phyloP scores from a whole-genome alignment of 129 eudicot species.

The Pseudognaphalium luteoalbum region DNA sequence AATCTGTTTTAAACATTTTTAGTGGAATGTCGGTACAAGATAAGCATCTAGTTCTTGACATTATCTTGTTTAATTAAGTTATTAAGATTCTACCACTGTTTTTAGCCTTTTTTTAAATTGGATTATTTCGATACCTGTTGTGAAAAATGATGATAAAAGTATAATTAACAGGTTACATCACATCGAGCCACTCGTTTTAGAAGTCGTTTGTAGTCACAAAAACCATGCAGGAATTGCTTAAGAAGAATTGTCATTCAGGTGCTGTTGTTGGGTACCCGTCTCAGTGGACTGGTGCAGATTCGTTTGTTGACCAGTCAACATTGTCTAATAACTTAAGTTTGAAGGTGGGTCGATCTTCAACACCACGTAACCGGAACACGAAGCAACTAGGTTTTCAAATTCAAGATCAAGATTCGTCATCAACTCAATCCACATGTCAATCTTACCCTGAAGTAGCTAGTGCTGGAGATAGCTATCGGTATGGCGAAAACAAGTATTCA shows the following conservation, averaged over 20 bases:
- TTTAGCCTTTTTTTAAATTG: not conserved
- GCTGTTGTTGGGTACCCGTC: constrained; percentile 31
- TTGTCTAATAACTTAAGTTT: constrained; percentile 53
- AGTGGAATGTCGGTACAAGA: constrained; percentile 43
- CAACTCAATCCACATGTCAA: constrained; percentile 67
- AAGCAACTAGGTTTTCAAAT: constrained; percentile 47
- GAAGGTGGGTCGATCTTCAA: constrained; percentile 44
- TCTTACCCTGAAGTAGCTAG: constrained; percentile 57
- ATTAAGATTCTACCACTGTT: constrained; percentile 26
- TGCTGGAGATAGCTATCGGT: constrained; percentile 41
- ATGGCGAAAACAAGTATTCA: constrained; percentile 32
- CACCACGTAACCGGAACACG: constrained; percentile 34
- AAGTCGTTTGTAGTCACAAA: constrained; percentile 4
- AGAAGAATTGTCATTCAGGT: constrained; percentile 39
- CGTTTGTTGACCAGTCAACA: constrained; percentile 47
- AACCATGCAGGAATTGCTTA: constrained; percentile 44
- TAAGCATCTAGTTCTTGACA: constrained; percentile 35
- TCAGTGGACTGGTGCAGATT: constrained; percentile 46
- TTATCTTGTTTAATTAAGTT: constrained; percentile 19
- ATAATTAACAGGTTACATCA: constrained; percentile 27
- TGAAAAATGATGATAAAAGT: not conserved
- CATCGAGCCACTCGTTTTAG: not conserved
- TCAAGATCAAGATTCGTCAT: constrained; percentile 65
- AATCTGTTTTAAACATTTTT: constrained; percentile 12
- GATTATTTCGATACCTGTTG: not conserved